Conservation (phyloP, 73 alveolate species). For the Tetrahymena borealis region DNA sequence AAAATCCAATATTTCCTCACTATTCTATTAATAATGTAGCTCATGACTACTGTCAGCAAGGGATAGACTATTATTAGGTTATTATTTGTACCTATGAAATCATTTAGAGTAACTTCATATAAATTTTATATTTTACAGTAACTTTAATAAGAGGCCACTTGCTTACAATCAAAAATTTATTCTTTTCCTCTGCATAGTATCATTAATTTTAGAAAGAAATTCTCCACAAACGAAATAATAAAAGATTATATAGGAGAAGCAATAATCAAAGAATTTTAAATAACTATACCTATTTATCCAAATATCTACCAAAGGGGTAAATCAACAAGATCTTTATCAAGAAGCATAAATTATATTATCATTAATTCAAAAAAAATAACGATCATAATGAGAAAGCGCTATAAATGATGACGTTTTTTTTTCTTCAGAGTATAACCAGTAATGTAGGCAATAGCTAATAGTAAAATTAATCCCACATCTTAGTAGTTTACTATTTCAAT, state of each 20-base stretch:
- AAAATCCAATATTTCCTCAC: neutral
- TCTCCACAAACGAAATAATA: neutral
- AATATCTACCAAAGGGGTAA: neutral
- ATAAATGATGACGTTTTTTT: neutral
- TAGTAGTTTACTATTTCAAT: neutral
- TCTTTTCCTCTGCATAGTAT: neutral
- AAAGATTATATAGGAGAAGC: neutral
- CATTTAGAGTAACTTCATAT: neutral
- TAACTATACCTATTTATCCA: neutral
- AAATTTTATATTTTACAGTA: neutral
- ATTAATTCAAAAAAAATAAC: neutral
- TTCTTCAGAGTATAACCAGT: neutral
- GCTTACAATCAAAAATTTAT: neutral
- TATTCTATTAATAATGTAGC: neutral
- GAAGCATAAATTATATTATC: neutral
- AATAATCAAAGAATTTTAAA: neutral
- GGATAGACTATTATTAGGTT: neutral
- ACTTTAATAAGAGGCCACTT: neutral
- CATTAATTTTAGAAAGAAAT: neutral
- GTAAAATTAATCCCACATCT: neutral
- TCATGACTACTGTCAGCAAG: neutral
- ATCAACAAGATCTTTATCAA: neutral
- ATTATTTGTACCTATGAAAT: neutral
- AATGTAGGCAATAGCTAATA: neutral
- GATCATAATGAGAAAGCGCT: neutral